Conservation (phyloP, 2,329 filamentous ascomycete genomes). For the Phoma sp. region DNA sequence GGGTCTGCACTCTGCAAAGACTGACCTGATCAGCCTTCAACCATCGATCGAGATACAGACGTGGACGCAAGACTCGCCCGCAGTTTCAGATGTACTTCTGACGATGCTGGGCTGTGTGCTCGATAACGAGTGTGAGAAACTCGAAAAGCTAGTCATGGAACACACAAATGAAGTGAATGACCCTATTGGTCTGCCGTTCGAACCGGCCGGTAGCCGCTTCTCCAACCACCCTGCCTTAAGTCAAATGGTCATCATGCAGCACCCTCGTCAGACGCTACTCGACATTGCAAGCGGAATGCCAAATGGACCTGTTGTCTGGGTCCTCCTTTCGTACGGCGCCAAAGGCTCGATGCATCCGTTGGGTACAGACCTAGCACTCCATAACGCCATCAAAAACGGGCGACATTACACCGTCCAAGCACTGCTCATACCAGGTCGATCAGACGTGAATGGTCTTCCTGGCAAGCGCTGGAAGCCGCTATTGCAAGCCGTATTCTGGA, state of each 20-base stretch:
- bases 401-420: constrained; percentile 37
- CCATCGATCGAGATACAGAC: constrained; percentile 15
- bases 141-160: constrained; percentile 35
- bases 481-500: constrained; percentile 42
- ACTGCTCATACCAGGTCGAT: constrained; percentile 30
- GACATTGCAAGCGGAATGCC: constrained; percentile 44
- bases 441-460: constrained; percentile 35
- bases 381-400: constrained; percentile 47
- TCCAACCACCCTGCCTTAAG: constrained; percentile 34
- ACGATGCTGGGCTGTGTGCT: constrained; percentile 39
- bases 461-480: constrained; percentile 39
- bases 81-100: constrained; percentile 26
- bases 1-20: not conserved
- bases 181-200: constrained; percentile 40
- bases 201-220: constrained; percentile 29
- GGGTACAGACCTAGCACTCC: constrained; percentile 41
- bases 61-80: constrained; percentile 21
- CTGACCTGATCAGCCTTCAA: constrained; percentile 20
- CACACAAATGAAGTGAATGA: constrained; percentile 37
- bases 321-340: constrained; percentile 36
- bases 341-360: constrained; percentile 40
- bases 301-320: constrained; percentile 33
- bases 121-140: constrained; percentile 29
- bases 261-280: constrained; percentile 39
- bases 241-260: constrained; percentile 38